These are phyloP conservation scores for Zymoseptoria ardabiliae DNA, from an alignment of 2,329 filamentous ascomycete genomes.

Conservation along the genomic window DNA sequence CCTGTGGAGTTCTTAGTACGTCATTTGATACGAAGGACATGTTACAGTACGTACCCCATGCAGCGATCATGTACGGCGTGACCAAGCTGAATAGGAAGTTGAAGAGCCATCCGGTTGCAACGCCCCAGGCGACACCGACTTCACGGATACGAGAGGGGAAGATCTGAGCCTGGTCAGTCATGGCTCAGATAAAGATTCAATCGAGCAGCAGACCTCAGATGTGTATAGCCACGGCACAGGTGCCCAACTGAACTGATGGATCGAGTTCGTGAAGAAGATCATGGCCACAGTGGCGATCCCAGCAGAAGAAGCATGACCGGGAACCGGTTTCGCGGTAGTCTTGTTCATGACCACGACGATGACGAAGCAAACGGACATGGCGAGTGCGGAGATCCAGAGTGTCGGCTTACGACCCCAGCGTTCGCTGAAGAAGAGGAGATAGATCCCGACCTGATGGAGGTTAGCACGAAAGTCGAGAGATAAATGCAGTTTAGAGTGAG, in stretches of 20 bases:
- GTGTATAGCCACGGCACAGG: constrained; percentile 46
- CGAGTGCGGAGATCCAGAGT: constrained; percentile 20
- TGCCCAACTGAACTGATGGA: constrained; percentile 48
- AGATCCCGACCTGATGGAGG: constrained; percentile 33
- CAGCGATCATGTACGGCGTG: constrained; percentile 47
- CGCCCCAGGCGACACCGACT: constrained; percentile 43
- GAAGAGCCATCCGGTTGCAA: constrained; percentile 45
- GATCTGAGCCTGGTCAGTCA: constrained; percentile 42
- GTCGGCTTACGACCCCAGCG: constrained; percentile 35
- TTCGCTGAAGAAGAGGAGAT: constrained; percentile 47
- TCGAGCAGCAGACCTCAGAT: constrained; percentile 20
- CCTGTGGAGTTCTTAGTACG: background rate
- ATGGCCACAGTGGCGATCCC: constrained; percentile 48
- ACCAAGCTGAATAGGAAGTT: constrained; percentile 45
- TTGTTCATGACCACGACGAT: constrained; percentile 30
- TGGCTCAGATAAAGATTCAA: constrained; percentile 32
- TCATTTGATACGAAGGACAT: background rate
- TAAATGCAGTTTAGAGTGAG: background rate
- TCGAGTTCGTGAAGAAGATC: constrained; percentile 50
- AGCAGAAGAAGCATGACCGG: constrained; percentile 26
- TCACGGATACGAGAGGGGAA: constrained; percentile 47
- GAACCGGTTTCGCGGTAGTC: constrained; percentile 20
- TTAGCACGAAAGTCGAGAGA: background rate
- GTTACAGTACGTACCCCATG: constrained; percentile 30
- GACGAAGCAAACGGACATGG: constrained; percentile 33